phyloP scores from a whole-genome alignment of 1,284 basidiomycete species.

The Ustilago tritici region DNA sequence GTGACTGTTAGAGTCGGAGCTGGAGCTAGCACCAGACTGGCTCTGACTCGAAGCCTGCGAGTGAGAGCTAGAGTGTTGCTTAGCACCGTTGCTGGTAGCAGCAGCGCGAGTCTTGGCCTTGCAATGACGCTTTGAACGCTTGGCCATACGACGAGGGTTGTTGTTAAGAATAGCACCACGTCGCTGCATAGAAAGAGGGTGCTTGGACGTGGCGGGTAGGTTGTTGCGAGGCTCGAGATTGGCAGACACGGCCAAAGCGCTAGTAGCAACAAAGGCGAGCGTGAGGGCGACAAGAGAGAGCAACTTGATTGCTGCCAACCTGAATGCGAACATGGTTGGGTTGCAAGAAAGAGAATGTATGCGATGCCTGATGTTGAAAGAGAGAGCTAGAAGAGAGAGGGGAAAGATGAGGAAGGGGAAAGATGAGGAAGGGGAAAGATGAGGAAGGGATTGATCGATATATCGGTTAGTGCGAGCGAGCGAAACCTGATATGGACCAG shows the following conservation, averaged over 20 bases:
- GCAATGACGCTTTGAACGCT: conserved; percentile 42
- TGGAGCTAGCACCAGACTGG: conserved; percentile 14
- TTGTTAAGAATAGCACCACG: conserved; percentile 41
- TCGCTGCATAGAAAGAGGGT: conserved; percentile 49
- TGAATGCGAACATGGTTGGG: background rate
- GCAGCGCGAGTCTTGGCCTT: conserved; percentile 37
- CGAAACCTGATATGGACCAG: conserved; percentile 30
- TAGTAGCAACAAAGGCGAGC: conserved; percentile 36
- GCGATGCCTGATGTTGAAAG: conserved; percentile 7
- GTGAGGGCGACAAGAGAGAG: conserved; percentile 40
- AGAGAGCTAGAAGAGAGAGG: conserved; percentile 14
- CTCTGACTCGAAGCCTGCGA: conserved; percentile 8
- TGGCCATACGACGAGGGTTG: conserved; percentile 14
- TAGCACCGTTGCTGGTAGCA: conserved; percentile 19
- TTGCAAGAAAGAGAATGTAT: background rate
- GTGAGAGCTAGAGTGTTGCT: conserved; percentile 25
- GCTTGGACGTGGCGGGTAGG: conserved; percentile 46
- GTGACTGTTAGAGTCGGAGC: background rate
- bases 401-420: background rate
- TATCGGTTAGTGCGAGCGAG: conserved; percentile 6
- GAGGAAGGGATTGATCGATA: conserved; percentile 2
- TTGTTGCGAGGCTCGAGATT: conserved; percentile 26
- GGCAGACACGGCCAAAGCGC: conserved; percentile 31
- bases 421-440: conserved; percentile 1
- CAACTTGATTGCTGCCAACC: conserved; percentile 49